These are phyloP conservation scores for Lineolata rhizophorae DNA, from an alignment of 495 filamentous ascomycete genomes.

Conservation along the genomic window DNA sequence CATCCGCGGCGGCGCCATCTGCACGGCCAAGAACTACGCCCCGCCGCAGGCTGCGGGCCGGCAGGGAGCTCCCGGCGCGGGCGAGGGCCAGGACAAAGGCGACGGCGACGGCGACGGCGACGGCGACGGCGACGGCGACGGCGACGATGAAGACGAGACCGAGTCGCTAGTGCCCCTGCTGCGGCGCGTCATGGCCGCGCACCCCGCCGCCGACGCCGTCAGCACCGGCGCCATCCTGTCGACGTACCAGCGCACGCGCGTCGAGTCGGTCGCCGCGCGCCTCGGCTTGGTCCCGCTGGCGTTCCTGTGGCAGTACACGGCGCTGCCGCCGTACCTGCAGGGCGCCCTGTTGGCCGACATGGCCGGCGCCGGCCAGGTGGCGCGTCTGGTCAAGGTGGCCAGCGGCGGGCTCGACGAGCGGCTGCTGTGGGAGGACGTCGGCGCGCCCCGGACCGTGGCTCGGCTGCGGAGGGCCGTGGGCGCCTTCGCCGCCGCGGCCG, in stretches of 20 bases:
- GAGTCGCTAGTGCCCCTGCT: conserved; percentile 66
- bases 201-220: conserved; percentile 66
- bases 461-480: conserved; percentile 38
- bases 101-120: not conserved
- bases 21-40: conserved; percentile 38
- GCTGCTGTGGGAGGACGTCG: conserved; percentile 68
- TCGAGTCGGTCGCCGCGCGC: conserved; percentile 67
- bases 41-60: not conserved
- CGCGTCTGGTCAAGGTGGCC: conserved; percentile 82
- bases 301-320: conserved; percentile 77
- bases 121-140: not conserved
- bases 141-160: no score
- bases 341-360: conserved; percentile 57
- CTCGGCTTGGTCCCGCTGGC: conserved; percentile 60
- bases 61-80: conserved; percentile 9
- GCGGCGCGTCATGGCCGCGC: conserved; percentile 28
- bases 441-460: conserved; percentile 25
- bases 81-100: no score
- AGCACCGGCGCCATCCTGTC: conserved; percentile 81
- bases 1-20: conserved; percentile 46
- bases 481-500: no score
- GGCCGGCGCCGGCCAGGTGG: conserved; percentile 50
- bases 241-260: conserved; percentile 82
- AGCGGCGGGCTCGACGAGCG: conserved; percentile 67
- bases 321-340: conserved; percentile 30